Evolutionary conservation across 2,329 filamentous ascomycete genomes (phyloP), one percentile per base, ranked within the genome.

Genomic region (Talaromyces piceae): DNA sequence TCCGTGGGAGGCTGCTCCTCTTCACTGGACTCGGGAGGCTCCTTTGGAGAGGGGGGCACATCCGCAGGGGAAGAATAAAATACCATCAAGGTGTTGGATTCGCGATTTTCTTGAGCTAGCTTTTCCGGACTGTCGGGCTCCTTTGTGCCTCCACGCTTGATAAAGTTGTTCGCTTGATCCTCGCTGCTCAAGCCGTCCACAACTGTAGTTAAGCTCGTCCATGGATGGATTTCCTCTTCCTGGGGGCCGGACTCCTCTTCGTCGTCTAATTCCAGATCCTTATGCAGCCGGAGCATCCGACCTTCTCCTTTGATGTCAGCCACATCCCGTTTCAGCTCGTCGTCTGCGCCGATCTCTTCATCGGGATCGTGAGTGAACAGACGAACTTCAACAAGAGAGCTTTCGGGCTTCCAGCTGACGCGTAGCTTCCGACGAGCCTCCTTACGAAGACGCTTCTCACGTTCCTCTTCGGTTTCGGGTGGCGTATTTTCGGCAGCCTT

Each of bases 291-390:
- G 37, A 77, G 68, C 39, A 72, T 71, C 57, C 73, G 71, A 31
- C 74, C 74, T 63, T 77, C 82, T 31, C 79, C 79, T 50, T 77
- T 78, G 45, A 81, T 75, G 60, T 84, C 81, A 22, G 74, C 75
- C 11, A 77, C 76, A 61, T 83, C 79, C 44, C 78, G 76, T 57
- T 77, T 73, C 58, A 79, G 74, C 58, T 77, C 81, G 52, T 79
- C 77, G 41, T 78, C 76, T 44, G 80, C 79, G 13, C 76, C 77
- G 51, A 79, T 65, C 56, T 84, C 81, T 62, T 84, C 82, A 8
- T 82, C 79, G 0, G 80, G 80, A 57, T 83, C 79, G 61, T 83
- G 81, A 23, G 75, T 78, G 62, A 84, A 84, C 46, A 79, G 73
- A 43, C 77, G 74, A 49, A 82, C 72, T 57, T 80, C 71, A 3